phyloP scores from a whole-genome alignment of 129 eudicot genomes.

The Gnaphalium uliginosum region DNA sequence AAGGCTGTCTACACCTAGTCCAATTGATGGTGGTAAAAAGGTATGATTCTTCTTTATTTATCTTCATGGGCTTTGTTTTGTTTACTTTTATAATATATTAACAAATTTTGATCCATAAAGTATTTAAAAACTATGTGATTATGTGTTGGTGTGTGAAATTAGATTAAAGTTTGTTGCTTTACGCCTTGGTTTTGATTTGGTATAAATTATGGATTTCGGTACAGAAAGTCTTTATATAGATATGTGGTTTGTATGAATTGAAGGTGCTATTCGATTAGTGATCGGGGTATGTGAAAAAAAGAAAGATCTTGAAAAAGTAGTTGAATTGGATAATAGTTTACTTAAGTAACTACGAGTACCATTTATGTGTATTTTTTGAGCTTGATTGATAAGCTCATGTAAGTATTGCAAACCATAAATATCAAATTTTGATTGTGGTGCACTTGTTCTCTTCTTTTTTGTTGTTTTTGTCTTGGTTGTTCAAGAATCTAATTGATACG shows the following conservation, averaged over 20 bases:
- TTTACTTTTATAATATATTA: neutral
- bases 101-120: slow-evolving; percentile 2
- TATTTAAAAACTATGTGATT: neutral
- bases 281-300: neutral
- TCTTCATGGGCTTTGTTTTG: neutral
- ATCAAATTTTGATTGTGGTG: slow-evolving; percentile 8
- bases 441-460: neutral
- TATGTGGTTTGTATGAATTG: neutral
- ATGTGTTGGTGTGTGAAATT: neutral
- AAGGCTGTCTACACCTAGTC: slow-evolving; percentile 45
- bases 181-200: slow-evolving; percentile 8
- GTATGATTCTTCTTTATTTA: slow-evolving; percentile 32
- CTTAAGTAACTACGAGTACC: neutral
- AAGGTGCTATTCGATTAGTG: neutral
- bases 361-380: neutral
- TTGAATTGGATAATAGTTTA: slow-evolving; percentile 6
- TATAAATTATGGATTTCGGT: neutral
- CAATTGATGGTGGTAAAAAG: slow-evolving; percentile 79
- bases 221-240: neutral
- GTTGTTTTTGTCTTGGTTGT: slow-evolving; percentile 3
- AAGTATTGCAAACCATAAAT: slow-evolving; percentile 15
- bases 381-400: neutral
- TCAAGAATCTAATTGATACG: neutral
- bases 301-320: slow-evolving; percentile 5
- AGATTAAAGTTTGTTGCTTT: slow-evolving; percentile 3